Conservation (phyloP, 2,329 filamentous ascomycete species). For the Hypoxylon sp. region DNA sequence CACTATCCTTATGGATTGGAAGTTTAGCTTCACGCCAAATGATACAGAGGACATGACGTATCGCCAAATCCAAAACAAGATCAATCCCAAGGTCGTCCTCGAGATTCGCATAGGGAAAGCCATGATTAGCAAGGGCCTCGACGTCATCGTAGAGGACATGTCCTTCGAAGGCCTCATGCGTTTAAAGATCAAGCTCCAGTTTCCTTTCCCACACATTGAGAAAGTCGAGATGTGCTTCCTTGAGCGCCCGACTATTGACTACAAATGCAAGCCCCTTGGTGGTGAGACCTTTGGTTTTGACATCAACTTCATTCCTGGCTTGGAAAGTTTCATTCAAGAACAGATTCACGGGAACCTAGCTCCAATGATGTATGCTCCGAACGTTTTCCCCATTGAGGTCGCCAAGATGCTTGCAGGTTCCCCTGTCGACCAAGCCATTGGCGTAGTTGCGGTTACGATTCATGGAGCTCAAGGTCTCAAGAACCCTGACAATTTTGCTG, state of each 20-base stretch:
- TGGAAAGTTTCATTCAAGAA: constrained; percentile 94
- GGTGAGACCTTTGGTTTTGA: constrained; percentile 97
- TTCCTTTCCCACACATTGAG: constrained; percentile 95
- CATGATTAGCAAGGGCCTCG: constrained; percentile 95
- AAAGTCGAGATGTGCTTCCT: constrained; percentile 96
- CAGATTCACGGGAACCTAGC: constrained; percentile 94
- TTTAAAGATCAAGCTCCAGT: constrained; percentile 96
- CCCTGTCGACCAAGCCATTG: constrained; percentile 94
- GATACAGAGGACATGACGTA: constrained; percentile 92
- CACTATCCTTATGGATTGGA: constrained; percentile 99
- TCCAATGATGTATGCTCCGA: constrained; percentile 98
- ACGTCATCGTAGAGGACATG: constrained; percentile 98
- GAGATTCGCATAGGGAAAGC: constrained; percentile 96
- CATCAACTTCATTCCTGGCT: constrained; percentile 97
- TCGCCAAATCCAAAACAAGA: constrained; percentile 90
- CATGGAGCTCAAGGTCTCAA: constrained; percentile 93
- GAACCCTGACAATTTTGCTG: constrained; percentile 93
- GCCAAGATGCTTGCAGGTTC: constrained; percentile 98
- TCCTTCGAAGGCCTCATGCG: constrained; percentile 96
- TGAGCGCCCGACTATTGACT: constrained; percentile 89
- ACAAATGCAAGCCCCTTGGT: constrained; percentile 96
- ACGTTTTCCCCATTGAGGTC: constrained; percentile 98
- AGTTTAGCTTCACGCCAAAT: constrained; percentile 98
- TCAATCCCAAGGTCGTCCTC: constrained; percentile 96
- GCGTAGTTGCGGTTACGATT: constrained; percentile 90